phyloP scores from a whole-genome alignment of 371 early-diverging fungal species.

The Chytridiales sp. region DNA sequence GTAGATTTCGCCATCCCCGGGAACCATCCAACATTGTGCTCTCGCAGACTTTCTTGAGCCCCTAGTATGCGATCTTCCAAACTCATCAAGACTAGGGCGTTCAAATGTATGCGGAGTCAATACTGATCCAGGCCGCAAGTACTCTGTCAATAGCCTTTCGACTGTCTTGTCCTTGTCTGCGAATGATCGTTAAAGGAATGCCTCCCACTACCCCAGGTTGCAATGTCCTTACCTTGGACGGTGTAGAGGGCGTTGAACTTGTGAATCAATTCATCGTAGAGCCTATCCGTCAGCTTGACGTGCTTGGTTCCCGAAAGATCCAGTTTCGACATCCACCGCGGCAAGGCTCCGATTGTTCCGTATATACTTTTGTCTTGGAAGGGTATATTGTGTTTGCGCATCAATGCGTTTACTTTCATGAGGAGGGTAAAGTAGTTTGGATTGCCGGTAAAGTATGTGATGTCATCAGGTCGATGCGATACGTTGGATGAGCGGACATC shows the following conservation, averaged over 20 bases:
- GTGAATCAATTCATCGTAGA: constrained; percentile 37
- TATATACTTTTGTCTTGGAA: constrained; percentile 23
- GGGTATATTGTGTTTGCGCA: constrained; percentile 30
- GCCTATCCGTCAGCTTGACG: constrained; percentile 25
- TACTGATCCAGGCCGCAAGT: constrained; percentile 38
- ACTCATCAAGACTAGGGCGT: constrained; percentile 57
- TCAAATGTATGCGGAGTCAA: constrained; percentile 6
- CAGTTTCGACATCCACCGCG: constrained; percentile 32
- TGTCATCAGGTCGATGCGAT: constrained; percentile 18
- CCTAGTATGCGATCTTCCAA: constrained; percentile 75
- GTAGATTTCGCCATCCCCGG: constrained; percentile 69
- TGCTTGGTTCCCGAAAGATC: constrained; percentile 31
- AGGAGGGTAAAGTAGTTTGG: constrained; percentile 75
- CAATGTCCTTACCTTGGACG: constrained; percentile 27
- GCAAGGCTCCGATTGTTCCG: constrained; percentile 6
- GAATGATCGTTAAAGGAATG: not conserved
- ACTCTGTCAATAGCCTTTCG: constrained; percentile 43
- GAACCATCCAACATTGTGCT: constrained; percentile 76
- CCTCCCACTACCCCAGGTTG: not conserved
- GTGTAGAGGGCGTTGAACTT: constrained; percentile 41
- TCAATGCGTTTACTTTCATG: constrained; percentile 65
- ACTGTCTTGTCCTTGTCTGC: constrained; percentile 49
- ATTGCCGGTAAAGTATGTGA: constrained; percentile 84
- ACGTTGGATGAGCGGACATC: constrained; percentile 19
- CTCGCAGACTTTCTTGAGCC: constrained; percentile 86